Percentiles rank a stretch among this genome's conserved stretches.
These are phyloP conservation scores for Diaporthe citrichinensis DNA, from an alignment of 2,329 filamentous ascomycete species.

Conservation along the genomic window DNA sequence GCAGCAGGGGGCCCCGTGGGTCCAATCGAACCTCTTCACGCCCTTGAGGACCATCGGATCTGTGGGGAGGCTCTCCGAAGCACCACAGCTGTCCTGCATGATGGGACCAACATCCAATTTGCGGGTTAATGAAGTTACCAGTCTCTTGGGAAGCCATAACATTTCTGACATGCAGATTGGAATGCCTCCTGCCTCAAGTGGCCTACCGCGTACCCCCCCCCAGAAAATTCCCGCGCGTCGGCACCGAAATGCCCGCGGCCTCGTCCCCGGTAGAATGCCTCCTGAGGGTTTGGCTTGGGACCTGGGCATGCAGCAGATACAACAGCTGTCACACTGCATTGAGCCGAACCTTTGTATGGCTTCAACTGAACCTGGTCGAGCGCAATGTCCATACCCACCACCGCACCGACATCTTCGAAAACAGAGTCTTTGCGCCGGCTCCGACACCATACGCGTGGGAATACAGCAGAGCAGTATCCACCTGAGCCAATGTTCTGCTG, in stretches of 20 bases:
- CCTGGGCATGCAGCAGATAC: conserved; percentile 3
- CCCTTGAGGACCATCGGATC: background rate
- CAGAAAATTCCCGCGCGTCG: background rate
- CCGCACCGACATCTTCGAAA: background rate
- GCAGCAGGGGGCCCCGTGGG: background rate
- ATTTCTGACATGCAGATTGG: background rate
- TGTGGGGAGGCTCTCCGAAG: conserved; percentile 9
- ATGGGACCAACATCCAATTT: conserved; percentile 8
- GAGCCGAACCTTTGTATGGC: background rate
- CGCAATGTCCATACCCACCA: background rate
- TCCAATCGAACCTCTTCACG: background rate
- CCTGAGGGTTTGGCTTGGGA: background rate
- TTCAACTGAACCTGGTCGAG: background rate
- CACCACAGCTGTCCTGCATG: background rate
- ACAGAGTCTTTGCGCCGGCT: background rate
- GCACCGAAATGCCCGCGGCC: background rate
- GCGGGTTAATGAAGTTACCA: conserved; percentile 1
- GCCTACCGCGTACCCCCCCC: background rate
- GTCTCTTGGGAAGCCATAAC: conserved; percentile 3
- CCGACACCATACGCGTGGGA: background rate
- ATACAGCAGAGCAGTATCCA: background rate
- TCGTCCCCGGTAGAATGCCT: background rate
- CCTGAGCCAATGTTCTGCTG: background rate
- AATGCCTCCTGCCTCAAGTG: background rate
- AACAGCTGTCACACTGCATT: conserved; percentile 23